phyloP scores from a whole-genome alignment of 129 eudicot species.

The Flaveria brownii region DNA sequence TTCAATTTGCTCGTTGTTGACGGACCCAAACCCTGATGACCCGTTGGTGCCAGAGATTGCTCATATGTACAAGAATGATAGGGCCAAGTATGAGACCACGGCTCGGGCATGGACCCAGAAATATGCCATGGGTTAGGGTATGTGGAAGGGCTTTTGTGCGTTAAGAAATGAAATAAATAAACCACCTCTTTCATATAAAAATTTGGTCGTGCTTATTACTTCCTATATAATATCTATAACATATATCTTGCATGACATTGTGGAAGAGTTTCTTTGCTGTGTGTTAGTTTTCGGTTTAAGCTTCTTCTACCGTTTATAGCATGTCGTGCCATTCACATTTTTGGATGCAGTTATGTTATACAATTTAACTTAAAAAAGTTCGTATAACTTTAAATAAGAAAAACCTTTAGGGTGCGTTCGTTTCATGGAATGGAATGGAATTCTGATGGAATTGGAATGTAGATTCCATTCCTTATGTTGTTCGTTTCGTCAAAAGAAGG shows the following conservation, averaged over 20 bases:
- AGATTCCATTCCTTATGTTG: too few relatives aligned
- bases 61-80: slow-evolving; percentile 76
- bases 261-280: neutral
- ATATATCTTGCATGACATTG: neutral
- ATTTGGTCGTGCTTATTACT: slow-evolving; percentile 22
- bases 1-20: slow-evolving; percentile 76
- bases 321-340: too few relatives aligned
- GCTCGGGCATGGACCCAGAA: slow-evolving; percentile 94
- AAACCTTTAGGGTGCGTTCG: too few relatives aligned
- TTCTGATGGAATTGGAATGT: too few relatives aligned
- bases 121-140: slow-evolving; percentile 71
- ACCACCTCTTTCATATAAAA: slow-evolving; percentile 11
- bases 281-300: neutral
- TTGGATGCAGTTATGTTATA: too few relatives aligned
- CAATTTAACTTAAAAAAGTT: too few relatives aligned
- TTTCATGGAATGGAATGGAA: too few relatives aligned
- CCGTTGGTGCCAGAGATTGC: slow-evolving; percentile 94
- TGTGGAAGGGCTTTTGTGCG: neutral
- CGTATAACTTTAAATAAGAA: too few relatives aligned
- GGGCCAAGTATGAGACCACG: slow-evolving; percentile 71
- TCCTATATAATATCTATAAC: neutral
- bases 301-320: neutral
- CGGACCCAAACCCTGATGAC: slow-evolving; percentile 89
- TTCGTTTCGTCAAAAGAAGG: too few relatives aligned
- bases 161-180: neutral